Base-by-base conservation (phyloP, 2,329 filamentous ascomycete species). In the Apiospora hydei region DNA sequence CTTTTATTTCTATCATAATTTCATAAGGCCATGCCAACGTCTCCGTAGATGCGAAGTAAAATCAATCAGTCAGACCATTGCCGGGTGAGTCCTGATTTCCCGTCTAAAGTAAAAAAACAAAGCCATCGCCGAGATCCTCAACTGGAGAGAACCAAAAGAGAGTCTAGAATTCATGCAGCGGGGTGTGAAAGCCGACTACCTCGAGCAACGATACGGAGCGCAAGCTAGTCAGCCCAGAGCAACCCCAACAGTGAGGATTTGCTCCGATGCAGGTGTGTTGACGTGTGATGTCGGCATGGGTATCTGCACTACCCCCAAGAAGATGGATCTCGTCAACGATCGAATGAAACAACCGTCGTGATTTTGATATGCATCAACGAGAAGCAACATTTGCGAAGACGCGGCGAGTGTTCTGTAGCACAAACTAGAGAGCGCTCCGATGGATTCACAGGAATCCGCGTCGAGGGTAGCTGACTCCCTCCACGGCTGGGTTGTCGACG, bases 381-480 rank as follows among this genome's bases (percentile, higher is more conserved):
- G 34, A 64, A 64, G 34, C 30, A 38, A 21, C 53, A 38, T 61
- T 61, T 61, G 53, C 53, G 14, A 30, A 61, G 26, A 38, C 53
- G 53, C 10, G 53, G 53, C 53, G 53, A 38, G 30, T 34, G 18
- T 38, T 18, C 8, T 61, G 53, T 64, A n/a, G 41, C 34, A 41
- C 57, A 64, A n/a, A 24, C 57, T 64, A 64, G 18, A 64, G 34
- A 41, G 34, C 57, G 34, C 57, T 67, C n/a, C 57, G 57, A n/a
- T n/a, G 57, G 44, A 41, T 51, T 76, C 76, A 89, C 79, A 90
- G 80, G 78, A 88, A 89, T 26, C 93, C 91, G 77, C 93, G 91
- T 80, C 93, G 88, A 34, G 95, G 94, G 80, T 94, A 98, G 73
- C 87, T 86, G 16, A 99, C 94, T 5, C 94, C 95, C 79, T 98